A percentile compares a stretch with the other conserved stretches of the same genome.
These are phyloP conservation scores for Aspergillus vadensis DNA, from an alignment of 2,329 filamentous ascomycete genomes.

Conservation along the genomic window DNA sequence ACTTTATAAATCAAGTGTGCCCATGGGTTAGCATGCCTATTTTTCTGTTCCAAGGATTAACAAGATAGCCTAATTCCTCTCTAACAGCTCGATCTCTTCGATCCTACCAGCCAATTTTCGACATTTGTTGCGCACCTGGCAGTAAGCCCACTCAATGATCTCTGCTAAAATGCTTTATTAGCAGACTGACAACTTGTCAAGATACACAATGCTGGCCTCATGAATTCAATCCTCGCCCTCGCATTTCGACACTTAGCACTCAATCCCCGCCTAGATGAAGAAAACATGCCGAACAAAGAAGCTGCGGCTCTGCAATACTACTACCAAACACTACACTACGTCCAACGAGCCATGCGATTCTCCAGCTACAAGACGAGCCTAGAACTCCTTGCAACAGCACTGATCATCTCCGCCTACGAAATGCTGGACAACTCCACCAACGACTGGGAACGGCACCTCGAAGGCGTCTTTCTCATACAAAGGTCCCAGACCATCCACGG, in stretches of 20 bases:
- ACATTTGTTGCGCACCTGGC: conserved; percentile 44
- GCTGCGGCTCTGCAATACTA: conserved; percentile 57
- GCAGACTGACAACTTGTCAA: no score
- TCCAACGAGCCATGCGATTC: conserved; percentile 61
- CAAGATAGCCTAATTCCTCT: neutral
- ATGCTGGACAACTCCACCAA: conserved; percentile 62
- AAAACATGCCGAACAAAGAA: conserved; percentile 24
- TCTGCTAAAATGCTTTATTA: no score
- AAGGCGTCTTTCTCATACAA: conserved; percentile 69
- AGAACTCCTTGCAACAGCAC: conserved; percentile 61
- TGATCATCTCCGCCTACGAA: conserved; percentile 65
- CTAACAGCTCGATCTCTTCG: conserved; percentile 44
- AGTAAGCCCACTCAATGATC: conserved; percentile 24
- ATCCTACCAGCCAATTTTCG: conserved; percentile 44
- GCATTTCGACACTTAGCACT: neutral
- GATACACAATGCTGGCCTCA: neutral
- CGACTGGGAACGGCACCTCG: conserved; percentile 64
- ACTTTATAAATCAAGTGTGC: conserved; percentile 26
- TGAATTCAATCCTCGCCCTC: conserved; percentile 21
- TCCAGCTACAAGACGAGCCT: conserved; percentile 59
- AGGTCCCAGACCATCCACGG: conserved; percentile 63
- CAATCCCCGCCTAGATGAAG: neutral
- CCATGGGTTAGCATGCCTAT: conserved; percentile 25
- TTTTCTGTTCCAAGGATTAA: neutral
- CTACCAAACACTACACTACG: conserved; percentile 63